Base-by-base conservation (phyloP, 225 moss, liverwort and hornwort genomes). In the Marchantia polymorpha region DNA sequence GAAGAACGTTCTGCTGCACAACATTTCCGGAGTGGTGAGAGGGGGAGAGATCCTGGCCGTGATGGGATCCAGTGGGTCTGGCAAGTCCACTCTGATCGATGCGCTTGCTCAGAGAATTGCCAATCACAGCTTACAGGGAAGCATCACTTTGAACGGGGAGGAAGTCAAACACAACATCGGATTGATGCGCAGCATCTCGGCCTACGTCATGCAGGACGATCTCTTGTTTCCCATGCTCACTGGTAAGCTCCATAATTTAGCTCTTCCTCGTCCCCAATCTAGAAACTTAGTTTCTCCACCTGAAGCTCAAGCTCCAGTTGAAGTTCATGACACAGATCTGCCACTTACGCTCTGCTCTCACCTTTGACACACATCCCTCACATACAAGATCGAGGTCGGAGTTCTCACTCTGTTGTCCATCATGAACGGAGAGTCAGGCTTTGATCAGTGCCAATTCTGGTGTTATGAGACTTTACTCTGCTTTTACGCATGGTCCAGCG, bases 151-250 rank as follows among this genome's bases (percentile, higher is more conserved):
- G 63, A 96, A 96, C 77, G 92, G 94, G 25, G 89, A 94, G 26
- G 87, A 83, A 20, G 92, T 92, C 7, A 82, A 80, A 80, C 89
- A 85, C 27, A 89, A 91, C 31, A 17, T 53, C 26, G 85, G 89
- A 29, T 83, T 94, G 61, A 88, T 96, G 67, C 92, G 90, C 20
- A 91, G 89, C 77, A 92, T 96, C 66, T 96, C 96, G 39, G 94
- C 96, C 4, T 96, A 96, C 64, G 94, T 96, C 51, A 91, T 92
- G 94, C 96, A 94, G 89, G 96, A 96, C 73, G 96, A 96, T 86
- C 88, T 94, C 49, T 80, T 96, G 7, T 96, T 93, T 68, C 94
- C 96, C 25, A 96, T 96, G 96, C 91, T 96, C 71, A 96, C 96
- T 56, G 86, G 86, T 86, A 78, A 53, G 79, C 39, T 39, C 39